Conservation (phyloP, 2,329 filamentous ascomycete species). For the Westerdykella sp. region DNA sequence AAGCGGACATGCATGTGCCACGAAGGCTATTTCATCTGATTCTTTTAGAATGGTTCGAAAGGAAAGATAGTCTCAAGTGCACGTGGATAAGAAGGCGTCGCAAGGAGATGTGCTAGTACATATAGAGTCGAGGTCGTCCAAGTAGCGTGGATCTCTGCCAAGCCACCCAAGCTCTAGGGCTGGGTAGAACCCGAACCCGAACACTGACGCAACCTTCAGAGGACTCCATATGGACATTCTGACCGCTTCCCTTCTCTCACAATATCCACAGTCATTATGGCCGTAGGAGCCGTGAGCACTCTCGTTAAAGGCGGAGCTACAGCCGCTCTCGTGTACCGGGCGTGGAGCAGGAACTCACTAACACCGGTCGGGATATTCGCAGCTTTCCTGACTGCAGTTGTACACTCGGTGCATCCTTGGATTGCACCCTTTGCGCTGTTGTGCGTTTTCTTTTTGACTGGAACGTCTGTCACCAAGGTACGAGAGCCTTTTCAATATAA, state of each 20-base stretch:
- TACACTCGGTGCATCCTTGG: conserved; percentile 90
- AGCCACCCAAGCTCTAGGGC: no score
- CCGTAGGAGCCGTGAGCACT: conserved; percentile 12
- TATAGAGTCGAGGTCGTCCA: no score
- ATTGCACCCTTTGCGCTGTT: conserved; percentile 83
- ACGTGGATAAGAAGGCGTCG: no score
- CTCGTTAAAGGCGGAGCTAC: conserved; percentile 24
- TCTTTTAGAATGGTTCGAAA: no score
- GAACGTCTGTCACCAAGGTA: conserved; percentile 78
- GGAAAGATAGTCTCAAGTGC: no score
- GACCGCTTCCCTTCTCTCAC: not conserved
- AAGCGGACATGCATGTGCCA: no score
- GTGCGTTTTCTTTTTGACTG: conserved; percentile 77
- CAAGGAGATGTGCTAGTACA: no score
- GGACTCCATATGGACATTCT: not conserved
- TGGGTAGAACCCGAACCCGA: no score
- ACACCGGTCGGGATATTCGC: conserved; percentile 68
- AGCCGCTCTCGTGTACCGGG: conserved; percentile 35
- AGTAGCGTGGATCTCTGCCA: no score
- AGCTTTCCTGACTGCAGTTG: conserved; percentile 65
- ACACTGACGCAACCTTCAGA: not conserved
- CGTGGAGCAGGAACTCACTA: conserved; percentile 52
- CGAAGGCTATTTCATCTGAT: no score
- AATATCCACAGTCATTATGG: no score
- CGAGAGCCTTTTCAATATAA: conserved; percentile 3